Percentiles rank a stretch among this genome's conserved stretches.
Conservation (phyloP, 495 filamentous ascomycete genomes). For the Tuber borchii region DNA sequence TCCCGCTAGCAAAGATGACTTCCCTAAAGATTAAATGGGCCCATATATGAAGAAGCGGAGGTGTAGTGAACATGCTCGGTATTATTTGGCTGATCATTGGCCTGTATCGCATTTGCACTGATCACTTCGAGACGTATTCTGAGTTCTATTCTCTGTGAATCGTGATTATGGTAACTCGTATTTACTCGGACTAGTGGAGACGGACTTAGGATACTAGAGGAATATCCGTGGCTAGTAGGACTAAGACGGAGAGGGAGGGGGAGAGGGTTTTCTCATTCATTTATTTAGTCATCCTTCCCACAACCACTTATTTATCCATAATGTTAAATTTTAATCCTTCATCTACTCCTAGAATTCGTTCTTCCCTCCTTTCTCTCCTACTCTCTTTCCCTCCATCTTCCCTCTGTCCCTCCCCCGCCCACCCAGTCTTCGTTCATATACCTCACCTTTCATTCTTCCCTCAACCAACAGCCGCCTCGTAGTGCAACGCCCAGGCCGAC, state of each 20-base stretch:
- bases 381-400: neutral
- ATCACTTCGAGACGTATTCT: neutral
- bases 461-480: neutral
- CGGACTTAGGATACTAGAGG: neutral
- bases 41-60: neutral
- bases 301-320: neutral
- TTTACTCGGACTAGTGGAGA: neutral
- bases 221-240: neutral
- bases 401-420: neutral
- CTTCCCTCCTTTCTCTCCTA: neutral
- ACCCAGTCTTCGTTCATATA: neutral
- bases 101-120: neutral
- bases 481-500: neutral
- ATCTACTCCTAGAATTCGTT: neutral
- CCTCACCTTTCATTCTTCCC: neutral
- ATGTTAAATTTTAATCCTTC: neutral
- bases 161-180: neutral
- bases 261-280: neutral
- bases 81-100: neutral
- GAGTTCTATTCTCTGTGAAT: neutral
- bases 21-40: neutral
- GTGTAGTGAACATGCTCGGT: neutral
- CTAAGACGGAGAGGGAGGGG: neutral
- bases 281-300: neutral
- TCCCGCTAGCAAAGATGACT: too few species aligned